A percentile compares a stretch with the other conserved stretches of the same genome.
Evolutionary conservation across 371 early-diverging fungal genomes (phyloP).

Genomic region (Haplosporangium sp.): DNA sequence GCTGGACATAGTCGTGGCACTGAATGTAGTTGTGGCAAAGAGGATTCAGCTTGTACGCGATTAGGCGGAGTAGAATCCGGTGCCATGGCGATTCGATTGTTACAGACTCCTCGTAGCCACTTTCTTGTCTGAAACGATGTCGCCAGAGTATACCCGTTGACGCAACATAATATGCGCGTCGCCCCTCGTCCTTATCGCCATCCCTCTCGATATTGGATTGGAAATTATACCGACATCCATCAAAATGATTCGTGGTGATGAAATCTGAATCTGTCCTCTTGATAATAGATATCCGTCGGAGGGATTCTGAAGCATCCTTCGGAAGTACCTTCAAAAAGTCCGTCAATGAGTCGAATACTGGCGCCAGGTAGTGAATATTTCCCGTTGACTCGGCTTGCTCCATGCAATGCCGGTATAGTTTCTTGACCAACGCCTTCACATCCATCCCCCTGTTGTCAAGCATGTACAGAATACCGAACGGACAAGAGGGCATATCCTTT

Average conservation of each 20-base stretch:
- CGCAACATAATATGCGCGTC: background rate
- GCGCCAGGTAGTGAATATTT: background rate
- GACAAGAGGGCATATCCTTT: background rate
- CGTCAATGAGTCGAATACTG: background rate
- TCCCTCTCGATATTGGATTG: background rate
- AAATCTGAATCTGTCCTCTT: background rate
- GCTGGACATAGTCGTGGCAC: background rate
- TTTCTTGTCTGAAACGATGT: background rate
- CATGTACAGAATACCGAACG: background rate
- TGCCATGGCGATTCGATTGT: too few relatives aligned
- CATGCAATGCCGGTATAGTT: background rate
- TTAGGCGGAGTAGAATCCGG: background rate
- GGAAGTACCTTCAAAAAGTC: background rate
- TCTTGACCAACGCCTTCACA: background rate
- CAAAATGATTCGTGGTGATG: background rate
- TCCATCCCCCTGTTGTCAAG: background rate
- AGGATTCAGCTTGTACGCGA: background rate
- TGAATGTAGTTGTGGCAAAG: background rate
- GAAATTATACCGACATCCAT: background rate
- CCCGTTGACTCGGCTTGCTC: background rate
- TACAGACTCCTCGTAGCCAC: background rate
- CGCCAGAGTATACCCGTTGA: background rate
- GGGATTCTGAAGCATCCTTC: background rate
- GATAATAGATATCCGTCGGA: background rate
- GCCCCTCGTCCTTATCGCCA: background rate